Base-by-base conservation (phyloP, 2,329 filamentous ascomycete species). In the Sclerotinia glacialis region DNA sequence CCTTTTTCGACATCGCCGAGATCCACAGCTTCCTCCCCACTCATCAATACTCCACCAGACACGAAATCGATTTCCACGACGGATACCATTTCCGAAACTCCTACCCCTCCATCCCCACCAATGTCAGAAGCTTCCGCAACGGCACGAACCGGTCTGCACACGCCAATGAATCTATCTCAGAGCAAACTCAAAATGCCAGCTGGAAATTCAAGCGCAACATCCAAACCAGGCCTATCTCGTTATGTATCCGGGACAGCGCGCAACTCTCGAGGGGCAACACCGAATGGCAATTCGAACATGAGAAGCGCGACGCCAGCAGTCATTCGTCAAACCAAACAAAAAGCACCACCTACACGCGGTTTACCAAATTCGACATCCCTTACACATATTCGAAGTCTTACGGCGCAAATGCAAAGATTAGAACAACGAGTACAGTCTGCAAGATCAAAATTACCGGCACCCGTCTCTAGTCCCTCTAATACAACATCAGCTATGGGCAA, bases 381-480 rank as follows among this genome's bases (percentile, higher is more conserved):
- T 60, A 90, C 91, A 71, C 95, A 99, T 77, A 96, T 99, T 74
- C 92, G 94, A 70, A 90, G 89, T 40, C 87, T 99, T 71, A 97
- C 96, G 67, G 93, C 92, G 37, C 95, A 98, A 79, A 97, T 98
- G 93, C 92, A 97, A 78, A 91, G 92, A 72, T 88, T 99, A 69
- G 95, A 98, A 78, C 92, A 95, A 70, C 87, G 95, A 54, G 94
- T 99, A 12, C 93, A 98, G 69, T 92, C 89, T 31, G 95, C 90
- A 23, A 88, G 93, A 72, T 97, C 94, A 49, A 97, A 95, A 78
- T 85, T 99, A 26, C 95, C 95, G 2, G 92, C 90, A 1, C 92
- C 93, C 2, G 83, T 86, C 9, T 84, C 82, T 65, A 95, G 90
- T 0, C 93, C 93, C 5, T 92, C 93, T 23, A 87, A 89, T 58